phyloP scores from a whole-genome alignment of 305 asterid species.

The Fraxinus paxiana region DNA sequence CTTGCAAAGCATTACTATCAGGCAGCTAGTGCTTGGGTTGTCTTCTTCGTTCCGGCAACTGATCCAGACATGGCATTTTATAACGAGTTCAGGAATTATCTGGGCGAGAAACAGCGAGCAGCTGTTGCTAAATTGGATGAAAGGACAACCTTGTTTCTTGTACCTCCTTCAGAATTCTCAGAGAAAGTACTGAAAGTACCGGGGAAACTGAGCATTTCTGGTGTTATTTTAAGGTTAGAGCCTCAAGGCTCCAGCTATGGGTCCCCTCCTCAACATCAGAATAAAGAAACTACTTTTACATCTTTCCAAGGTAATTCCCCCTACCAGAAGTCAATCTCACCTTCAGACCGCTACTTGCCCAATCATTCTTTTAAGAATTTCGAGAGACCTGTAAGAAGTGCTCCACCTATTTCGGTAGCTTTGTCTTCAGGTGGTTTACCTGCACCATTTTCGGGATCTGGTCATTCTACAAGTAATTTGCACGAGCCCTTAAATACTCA shows the following conservation, averaged over 20 bases:
- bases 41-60: slow-evolving; percentile 79
- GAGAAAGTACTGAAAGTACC: slow-evolving; percentile 88
- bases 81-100: slow-evolving; percentile 85
- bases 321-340: slow-evolving; percentile 46
- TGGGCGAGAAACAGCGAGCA: slow-evolving; percentile 82
- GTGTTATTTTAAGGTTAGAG: slow-evolving; percentile 68
- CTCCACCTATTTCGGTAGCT: slow-evolving; percentile 20
- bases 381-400: slow-evolving; percentile 30
- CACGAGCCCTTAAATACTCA: slow-evolving; percentile 24
- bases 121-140: slow-evolving; percentile 89
- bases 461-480: slow-evolving; percentile 24
- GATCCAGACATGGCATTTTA: slow-evolving; percentile 77
- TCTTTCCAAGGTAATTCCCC: slow-evolving; percentile 38
- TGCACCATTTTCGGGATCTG: slow-evolving; percentile 28
- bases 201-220: slow-evolving; percentile 82
- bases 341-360: slow-evolving; percentile 49
- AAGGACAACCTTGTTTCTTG: slow-evolving; percentile 71
- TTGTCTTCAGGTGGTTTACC: slow-evolving; percentile 28
- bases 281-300: slow-evolving; percentile 30
- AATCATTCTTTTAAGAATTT: slow-evolving; percentile 30
- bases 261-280: slow-evolving; percentile 38
- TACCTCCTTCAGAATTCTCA: slow-evolving; percentile 95
- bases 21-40: slow-evolving; percentile 74
- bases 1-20: slow-evolving; percentile 87
- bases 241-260: slow-evolving; percentile 47